Evolutionary conservation across 257 asterid species (phyloP).

Genomic region (Ophiorrhiza pumila): DNA sequence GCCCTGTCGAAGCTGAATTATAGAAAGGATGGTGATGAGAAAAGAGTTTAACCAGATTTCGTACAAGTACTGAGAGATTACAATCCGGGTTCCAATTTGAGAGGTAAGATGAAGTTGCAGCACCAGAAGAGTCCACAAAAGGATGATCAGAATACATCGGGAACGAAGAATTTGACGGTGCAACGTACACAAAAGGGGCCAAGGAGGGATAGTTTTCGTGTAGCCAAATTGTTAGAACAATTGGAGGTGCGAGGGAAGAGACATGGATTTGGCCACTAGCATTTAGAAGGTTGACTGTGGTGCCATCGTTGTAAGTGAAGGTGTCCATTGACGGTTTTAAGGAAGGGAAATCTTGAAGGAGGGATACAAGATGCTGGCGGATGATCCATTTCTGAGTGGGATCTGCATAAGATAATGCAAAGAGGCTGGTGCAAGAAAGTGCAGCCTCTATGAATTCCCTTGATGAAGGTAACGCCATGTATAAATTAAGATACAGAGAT

Average conservation of each 20-base stretch:
- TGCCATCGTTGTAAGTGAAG: constrained; percentile 56
- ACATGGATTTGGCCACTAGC: constrained; percentile 38
- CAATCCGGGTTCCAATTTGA: constrained; percentile 35
- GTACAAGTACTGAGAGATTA: constrained; percentile 44
- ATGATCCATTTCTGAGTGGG: constrained; percentile 68
- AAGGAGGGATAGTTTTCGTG: constrained; percentile 56
- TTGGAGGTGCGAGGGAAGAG: constrained; percentile 29
- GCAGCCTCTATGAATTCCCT: constrained; percentile 54
- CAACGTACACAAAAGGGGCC: constrained; percentile 48
- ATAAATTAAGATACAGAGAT: background rate
- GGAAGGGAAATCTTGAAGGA: constrained; percentile 47
- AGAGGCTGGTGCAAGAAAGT: constrained; percentile 41
- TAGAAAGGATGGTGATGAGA: constrained; percentile 44
- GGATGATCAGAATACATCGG: constrained; percentile 43
- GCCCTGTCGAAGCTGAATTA: constrained; percentile 9
- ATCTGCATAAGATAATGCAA: constrained; percentile 49
- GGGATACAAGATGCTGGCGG: constrained; percentile 47
- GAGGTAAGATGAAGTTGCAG: constrained; percentile 37
- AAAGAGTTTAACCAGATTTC: constrained; percentile 39
- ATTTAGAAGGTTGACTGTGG: constrained; percentile 43
- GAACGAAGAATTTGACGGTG: background rate
- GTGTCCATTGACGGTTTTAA: constrained; percentile 43
- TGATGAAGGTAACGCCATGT: constrained; percentile 28
- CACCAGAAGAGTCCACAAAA: constrained; percentile 52
- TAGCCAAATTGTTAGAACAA: constrained; percentile 54